Evolutionary conservation across 192 early-diverging fungal genomes (phyloP), one percentile per base, ranked within the genome.

Genomic region (Coemansia sp.): DNA sequence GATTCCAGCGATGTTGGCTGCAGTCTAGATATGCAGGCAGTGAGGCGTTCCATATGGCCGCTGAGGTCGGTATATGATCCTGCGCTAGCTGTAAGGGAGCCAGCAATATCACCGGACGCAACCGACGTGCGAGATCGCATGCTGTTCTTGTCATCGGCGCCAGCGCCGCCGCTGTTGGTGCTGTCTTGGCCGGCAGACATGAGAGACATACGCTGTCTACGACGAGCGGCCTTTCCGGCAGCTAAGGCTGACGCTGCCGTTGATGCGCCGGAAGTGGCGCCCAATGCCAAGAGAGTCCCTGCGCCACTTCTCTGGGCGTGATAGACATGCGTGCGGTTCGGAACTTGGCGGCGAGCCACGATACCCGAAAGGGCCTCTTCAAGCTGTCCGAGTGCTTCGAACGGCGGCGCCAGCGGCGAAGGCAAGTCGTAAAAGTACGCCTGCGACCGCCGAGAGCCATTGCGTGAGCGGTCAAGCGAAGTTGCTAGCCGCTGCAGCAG

Each of bases 31-130:
- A 83, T 83, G 47, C 75, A 77, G 0, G 76, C 76, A 7, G 80
- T 69, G 37, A 83, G 80, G 17, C 73, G 75, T 47, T 83, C 80
- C 43, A 83, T 73, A 38, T 83, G 80, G 8, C 66, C 70, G 33
- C 70, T 83, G 35, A 83, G 66, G 21, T 83, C 80, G 19, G 52
- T 40, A 32, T 77, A 83, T 19, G 80, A 75, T 49, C 72, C 75
- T 19, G 68, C 13, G 35, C 75, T 57, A 7, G 66, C 44, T 21
- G 50, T n/a, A 16, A 74, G 47, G 37, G 35, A 46, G 37, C 57
- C 50, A 19, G 50, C 50, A 53, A 71, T 59, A 38, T 77, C 75
- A 57, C 80, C 39, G 7, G 80, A 72, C 40, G 66, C 68, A 9
- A 50, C 67, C 33, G 80, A 83, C 6, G 69, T 50, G 53, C 70